phyloP scores from a whole-genome alignment of 1,284 basidiomycete species.

The Irpex sp. region DNA sequence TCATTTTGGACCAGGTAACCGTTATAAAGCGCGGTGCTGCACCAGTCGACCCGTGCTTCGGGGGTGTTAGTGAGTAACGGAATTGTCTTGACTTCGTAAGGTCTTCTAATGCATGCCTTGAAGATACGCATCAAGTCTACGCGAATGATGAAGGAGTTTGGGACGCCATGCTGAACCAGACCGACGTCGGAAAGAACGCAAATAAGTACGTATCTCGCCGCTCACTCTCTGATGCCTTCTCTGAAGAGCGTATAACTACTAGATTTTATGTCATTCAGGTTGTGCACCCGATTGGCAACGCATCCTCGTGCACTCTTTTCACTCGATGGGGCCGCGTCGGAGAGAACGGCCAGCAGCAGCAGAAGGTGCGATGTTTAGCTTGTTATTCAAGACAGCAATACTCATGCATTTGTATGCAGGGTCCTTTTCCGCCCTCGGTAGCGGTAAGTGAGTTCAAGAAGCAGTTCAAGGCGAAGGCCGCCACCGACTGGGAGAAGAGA shows the following conservation, averaged over 20 bases:
- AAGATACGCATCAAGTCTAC: conserved; percentile 58
- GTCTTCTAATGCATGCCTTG: too few relatives aligned
- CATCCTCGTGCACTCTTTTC: conserved; percentile 37
- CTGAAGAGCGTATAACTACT: background rate
- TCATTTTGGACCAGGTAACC: conserved; percentile 37
- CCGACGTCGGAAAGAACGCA: conserved; percentile 55
- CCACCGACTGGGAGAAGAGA: conserved; percentile 46
- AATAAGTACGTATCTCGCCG: conserved; percentile 45
- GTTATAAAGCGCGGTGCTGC: conserved; percentile 57
- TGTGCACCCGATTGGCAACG: conserved; percentile 46
- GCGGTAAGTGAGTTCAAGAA: conserved; percentile 57
- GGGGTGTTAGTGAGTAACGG: conserved; percentile 42
- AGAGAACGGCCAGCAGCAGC: conserved; percentile 46
- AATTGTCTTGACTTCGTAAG: background rate
- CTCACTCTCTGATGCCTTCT: background rate
- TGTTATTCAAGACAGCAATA: background rate
- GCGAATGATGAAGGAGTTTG: conserved; percentile 44
- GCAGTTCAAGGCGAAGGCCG: conserved; percentile 57
- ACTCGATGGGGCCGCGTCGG: conserved; percentile 65
- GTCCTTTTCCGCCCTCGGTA: conserved; percentile 28
- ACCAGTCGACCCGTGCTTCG: conserved; percentile 52
- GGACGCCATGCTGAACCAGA: conserved; percentile 73
- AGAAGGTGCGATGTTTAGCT: conserved; percentile 37
- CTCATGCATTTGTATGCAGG: conserved; percentile 21
- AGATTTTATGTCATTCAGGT: conserved; percentile 68